phyloP scores from a whole-genome alignment of 306 rosid genomes.

The Castanospermum australe region DNA sequence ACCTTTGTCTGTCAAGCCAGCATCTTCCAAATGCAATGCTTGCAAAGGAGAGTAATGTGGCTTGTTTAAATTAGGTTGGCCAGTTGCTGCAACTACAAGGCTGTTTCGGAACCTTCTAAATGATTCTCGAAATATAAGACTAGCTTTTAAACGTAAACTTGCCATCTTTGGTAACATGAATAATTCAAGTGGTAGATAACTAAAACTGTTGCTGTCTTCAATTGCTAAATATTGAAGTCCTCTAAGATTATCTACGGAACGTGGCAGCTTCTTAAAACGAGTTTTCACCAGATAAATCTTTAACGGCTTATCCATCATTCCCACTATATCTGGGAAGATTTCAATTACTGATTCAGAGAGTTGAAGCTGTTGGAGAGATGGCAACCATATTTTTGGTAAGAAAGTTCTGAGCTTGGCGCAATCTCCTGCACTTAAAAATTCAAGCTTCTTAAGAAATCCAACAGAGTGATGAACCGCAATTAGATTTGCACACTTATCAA shows the following conservation, averaged over 20 bases:
- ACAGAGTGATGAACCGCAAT: neutral
- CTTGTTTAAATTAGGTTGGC: neutral
- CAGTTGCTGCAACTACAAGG: neutral
- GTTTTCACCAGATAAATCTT: accelerated
- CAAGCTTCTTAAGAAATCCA: neutral
- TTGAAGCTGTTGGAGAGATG: neutral
- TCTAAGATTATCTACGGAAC: neutral
- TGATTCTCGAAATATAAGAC: neutral
- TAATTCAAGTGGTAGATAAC: neutral
- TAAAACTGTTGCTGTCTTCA: neutral
- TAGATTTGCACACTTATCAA: neutral
- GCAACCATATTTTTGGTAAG: neutral
- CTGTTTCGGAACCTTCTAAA: neutral
- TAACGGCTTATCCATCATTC: neutral
- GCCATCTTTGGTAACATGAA: neutral
- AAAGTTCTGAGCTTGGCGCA: neutral
- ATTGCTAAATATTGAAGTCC: neutral
- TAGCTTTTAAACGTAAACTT: accelerated
- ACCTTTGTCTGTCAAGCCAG: neutral
- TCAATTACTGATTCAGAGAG: neutral
- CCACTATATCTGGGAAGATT: neutral
- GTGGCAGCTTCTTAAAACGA: neutral
- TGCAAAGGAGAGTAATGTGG: neutral
- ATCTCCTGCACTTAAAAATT: accelerated
- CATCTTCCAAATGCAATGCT: neutral